Evolutionary conservation across 208 protist species (phyloP), one percentile per base, ranked within the genome.

Genomic region (Angomonas desouzai): DNA sequence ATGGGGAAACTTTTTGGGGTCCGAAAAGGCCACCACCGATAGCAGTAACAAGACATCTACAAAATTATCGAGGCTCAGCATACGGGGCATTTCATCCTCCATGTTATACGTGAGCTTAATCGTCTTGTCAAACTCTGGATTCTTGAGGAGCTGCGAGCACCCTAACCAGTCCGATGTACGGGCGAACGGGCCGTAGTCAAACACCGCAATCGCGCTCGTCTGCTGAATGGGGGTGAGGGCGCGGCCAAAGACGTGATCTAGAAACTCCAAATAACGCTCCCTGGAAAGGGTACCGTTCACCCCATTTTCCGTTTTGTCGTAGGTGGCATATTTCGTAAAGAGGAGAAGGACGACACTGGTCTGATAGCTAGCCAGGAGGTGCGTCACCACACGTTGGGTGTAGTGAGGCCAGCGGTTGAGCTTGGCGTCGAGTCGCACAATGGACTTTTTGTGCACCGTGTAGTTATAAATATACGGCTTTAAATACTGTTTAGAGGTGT

Each of bases 1-100:
- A 25, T 78, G 69, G 0, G 77, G 74, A 51, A 78, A 83, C 28
- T 34, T 28, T 33, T 45, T 45, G 64, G 90, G 83, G 61, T 96
- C 76, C 0, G 85, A 76, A 65, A 78, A 96, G 7, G 77, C 79
- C 9, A 96, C 83, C 16, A 96, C 81, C n/a, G 74, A 60, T 3
- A 96, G 75, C 79, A 96, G 86, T 10, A 93, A 57, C 32, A 96
- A 58, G 18, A 74, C 83, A 48, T 96, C 85, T 9, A 91, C 76
- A 56, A 96, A 96, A 18, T 72, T 79, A 9, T 88, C 84, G 9
- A 92, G 62, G 36, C 87, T 70, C 60, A 84, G 64, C 22, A 59
- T 13, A 11, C 25, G 66, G 2, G 48, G 57, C 9, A 40, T n/a
- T 48, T 51, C 34, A 11, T 22, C 48, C 25, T 34, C 32, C 20